These are phyloP conservation scores for Clonostachys byssicola DNA, from an alignment of 2,329 filamentous ascomycete species.

Conservation along the genomic window DNA sequence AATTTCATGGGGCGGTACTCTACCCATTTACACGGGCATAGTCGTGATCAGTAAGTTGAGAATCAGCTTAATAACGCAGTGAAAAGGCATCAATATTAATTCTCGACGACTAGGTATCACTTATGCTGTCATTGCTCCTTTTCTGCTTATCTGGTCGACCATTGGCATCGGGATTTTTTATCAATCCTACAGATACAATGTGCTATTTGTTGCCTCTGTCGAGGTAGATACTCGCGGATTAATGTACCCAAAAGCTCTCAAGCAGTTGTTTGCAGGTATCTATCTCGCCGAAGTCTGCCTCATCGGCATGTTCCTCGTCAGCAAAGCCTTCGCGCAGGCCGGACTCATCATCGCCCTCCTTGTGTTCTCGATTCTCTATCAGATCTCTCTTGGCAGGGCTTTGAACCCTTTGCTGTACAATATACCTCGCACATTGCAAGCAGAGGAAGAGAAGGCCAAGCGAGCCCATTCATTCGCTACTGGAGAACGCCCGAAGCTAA, in stretches of 20 bases:
- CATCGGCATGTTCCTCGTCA: constrained; percentile 74
- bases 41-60: constrained; percentile 57
- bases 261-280: constrained; percentile 78
- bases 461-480: constrained; percentile 1
- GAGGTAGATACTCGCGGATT: constrained; percentile 84
- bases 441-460: constrained; percentile 30
- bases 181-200: constrained; percentile 79
- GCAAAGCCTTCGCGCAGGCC: constrained; percentile 62
- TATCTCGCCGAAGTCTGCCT: constrained; percentile 78
- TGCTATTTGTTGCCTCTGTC: constrained; percentile 76
- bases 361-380: constrained; percentile 72
- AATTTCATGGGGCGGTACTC: constrained; percentile 73
- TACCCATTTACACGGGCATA: constrained; percentile 72
- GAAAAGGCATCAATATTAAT: too few relatives aligned
- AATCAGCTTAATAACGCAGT: neutral
- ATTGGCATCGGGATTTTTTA: constrained; percentile 77
- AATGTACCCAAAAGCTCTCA: constrained; percentile 80
- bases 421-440: constrained; percentile 57
- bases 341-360: constrained; percentile 72
- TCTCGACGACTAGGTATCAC: constrained; percentile 51
- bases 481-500: constrained; percentile 1
- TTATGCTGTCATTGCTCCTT: constrained; percentile 78
- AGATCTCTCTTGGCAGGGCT: constrained; percentile 65
- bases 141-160: constrained; percentile 76
- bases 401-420: constrained; percentile 68